Percentiles rank a stretch among this genome's conserved stretches.
These are phyloP conservation scores for Zychaea mexicana DNA, from an alignment of 371 early-diverging fungal genomes.

Conservation along the genomic window DNA sequence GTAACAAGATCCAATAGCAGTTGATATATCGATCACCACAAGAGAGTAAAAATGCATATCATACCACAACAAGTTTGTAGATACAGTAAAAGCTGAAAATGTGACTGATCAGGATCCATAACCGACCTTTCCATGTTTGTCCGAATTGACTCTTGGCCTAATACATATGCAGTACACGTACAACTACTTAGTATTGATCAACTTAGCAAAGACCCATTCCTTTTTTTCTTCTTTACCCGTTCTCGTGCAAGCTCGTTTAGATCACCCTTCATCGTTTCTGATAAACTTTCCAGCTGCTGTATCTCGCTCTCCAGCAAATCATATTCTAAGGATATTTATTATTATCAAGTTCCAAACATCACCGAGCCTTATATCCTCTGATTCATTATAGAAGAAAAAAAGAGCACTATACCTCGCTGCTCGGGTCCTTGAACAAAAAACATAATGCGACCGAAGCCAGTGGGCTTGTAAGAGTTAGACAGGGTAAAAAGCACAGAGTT, in stretches of 20 bases:
- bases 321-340: constrained; percentile 12
- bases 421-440: neutral
- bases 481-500: too few relatives aligned
- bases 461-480: too few relatives aligned
- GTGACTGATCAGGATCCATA: constrained; percentile 75
- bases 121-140: constrained; percentile 77
- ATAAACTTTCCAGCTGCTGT: constrained; percentile 32
- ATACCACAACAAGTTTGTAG: constrained; percentile 81
- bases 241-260: constrained; percentile 38
- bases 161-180: constrained; percentile 16
- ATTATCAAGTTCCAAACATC: neutral
- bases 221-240: constrained; percentile 21
- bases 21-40: too few relatives aligned
- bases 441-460: constrained; percentile 1
- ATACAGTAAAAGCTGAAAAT: constrained; percentile 88
- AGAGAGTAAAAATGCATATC: constrained; percentile 6
- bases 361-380: too few relatives aligned
- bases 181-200: neutral
- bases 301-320: constrained; percentile 32
- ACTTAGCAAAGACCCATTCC: too few relatives aligned
- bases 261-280: constrained; percentile 35
- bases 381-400: neutral
- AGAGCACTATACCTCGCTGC: neutral
- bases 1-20: too few relatives aligned
- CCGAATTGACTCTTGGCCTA: constrained; percentile 70